Percentiles rank a stretch among this genome's conserved stretches.
phyloP scores from a whole-genome alignment of 2,329 filamentous ascomycete species.

The Neonectria ditissima region DNA sequence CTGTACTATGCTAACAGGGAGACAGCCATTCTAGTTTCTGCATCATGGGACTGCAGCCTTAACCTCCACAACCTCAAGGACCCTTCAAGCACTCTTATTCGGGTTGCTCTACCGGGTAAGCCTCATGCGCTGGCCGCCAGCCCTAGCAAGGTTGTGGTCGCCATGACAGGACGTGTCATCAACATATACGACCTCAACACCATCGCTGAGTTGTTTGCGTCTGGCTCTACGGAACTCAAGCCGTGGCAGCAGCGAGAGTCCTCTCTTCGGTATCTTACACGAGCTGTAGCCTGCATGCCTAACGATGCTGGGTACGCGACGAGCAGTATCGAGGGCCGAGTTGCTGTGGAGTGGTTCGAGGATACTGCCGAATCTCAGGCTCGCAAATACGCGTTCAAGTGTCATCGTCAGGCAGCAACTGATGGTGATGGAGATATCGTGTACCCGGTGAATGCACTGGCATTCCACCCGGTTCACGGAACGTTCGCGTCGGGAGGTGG shows the following conservation, averaged over 20 bases:
- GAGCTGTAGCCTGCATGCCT: conserved; percentile 95
- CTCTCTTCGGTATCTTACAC: conserved; percentile 94
- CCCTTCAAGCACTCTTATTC: conserved; percentile 66
- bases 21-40: conserved; percentile 81
- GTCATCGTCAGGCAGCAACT: conserved; percentile 81
- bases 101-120: conserved; percentile 82
- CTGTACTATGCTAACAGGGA: conserved; percentile 30
- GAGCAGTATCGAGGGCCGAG: conserved; percentile 91
- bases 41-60: conserved; percentile 92
- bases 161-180: conserved; percentile 93
- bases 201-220: conserved; percentile 67
- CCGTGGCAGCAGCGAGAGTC: conserved; percentile 96
- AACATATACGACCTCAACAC: conserved; percentile 91
- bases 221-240: conserved; percentile 64
- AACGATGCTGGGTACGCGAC: conserved; percentile 95
- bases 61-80: conserved; percentile 79
- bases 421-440: conserved; percentile 80
- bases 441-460: conserved; percentile 89
- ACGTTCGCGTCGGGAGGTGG: conserved; percentile 92
- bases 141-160: conserved; percentile 86
- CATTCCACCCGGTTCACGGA: conserved; percentile 85
- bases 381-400: conserved; percentile 98
- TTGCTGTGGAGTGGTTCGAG: conserved; percentile 98
- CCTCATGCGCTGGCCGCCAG: conserved; percentile 87
- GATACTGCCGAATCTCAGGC: conserved; percentile 87